phyloP scores from a whole-genome alignment of 2,329 filamentous ascomycete genomes.

The Sarocladium kiliense region DNA sequence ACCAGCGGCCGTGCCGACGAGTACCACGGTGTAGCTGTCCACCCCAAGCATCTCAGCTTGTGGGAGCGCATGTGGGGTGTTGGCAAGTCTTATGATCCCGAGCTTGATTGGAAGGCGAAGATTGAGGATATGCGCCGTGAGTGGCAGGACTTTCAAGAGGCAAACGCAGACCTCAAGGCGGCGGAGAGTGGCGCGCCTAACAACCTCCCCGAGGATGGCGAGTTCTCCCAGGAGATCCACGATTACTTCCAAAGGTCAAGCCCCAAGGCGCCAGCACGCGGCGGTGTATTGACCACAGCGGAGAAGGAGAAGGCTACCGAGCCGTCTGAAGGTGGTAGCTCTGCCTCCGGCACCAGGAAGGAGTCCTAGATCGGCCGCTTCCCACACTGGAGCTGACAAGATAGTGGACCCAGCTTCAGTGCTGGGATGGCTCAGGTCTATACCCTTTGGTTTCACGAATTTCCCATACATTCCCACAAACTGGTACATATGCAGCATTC shows the following conservation, averaged over 20 bases:
- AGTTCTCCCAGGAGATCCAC: conserved; percentile 49
- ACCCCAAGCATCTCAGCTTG: conserved; percentile 79
- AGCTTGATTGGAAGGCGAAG: conserved; percentile 76
- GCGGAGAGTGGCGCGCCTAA: conserved; percentile 7
- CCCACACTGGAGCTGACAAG: not conserved
- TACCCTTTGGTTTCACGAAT: not conserved
- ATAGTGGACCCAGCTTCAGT: no score
- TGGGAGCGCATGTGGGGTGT: conserved; percentile 81
- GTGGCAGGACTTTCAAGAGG: conserved; percentile 48
- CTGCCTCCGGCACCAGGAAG: not conserved
- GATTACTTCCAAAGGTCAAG: conserved; percentile 46
- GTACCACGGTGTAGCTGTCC: conserved; percentile 90
- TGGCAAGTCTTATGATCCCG: conserved; percentile 77
- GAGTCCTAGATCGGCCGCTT: conserved; percentile 5
- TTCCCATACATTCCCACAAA: no score
- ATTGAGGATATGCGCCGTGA: conserved; percentile 73
- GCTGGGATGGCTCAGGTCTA: not conserved
- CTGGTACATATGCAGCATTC: no score
- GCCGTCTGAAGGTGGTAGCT: not conserved
- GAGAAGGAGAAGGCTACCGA: not conserved
- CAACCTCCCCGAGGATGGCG: conserved; percentile 38
- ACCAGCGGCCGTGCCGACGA: conserved; percentile 70
- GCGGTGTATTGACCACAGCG: conserved; percentile 13
- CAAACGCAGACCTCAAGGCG: conserved; percentile 36
- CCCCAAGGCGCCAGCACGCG: conserved; percentile 18